Base-by-base conservation (phyloP, 2,329 filamentous ascomycete genomes). In the Dryadomyces quercus-mongolicae region DNA sequence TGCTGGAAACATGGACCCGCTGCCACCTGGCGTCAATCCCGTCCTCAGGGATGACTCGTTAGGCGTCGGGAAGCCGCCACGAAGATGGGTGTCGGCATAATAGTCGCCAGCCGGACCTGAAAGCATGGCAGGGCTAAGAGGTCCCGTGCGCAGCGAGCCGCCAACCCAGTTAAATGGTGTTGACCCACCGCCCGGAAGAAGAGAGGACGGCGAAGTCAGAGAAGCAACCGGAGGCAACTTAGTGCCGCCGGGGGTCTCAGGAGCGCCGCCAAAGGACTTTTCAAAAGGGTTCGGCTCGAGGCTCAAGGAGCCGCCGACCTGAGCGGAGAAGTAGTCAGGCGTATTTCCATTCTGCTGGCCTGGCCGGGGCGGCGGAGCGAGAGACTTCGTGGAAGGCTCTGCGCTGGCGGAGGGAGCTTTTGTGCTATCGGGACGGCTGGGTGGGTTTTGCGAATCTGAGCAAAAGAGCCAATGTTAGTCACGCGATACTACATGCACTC, bases 281-380 rank as follows among this genome's bases (percentile, higher is more conserved):
- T 97, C 93, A 65, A 98, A 97, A 9, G 93, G 92, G 70, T 98
- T 97, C 57, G 90, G 90, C 74, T 97, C 93, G 67, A 86, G 80
- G 62, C 80, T 84, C 66, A 90, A 70, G 53, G 75, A 77, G 61
- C 71, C 74, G 62, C 66, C 70, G 57, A 66, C 76, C 58, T 78
- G 74, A 56, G 73, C 75, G 52, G 78, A 77, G 67, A 88, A 89
- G 69, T 86, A 88, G 64, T 89, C 85, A 49, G 81, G 77, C 9
- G 80, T 80, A 62, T 82, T 77, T 56, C 72, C 70, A 62, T 62
- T 62, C 54, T 71, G 67, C 65, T 78, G 77, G 54, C 82, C 79
- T 69, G 16, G 13, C 42, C 84, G 83, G 56, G 84, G 85, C 54
- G 85, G 84, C 61, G 85, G 84, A 60, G 84, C 82, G 64, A 88